Base-by-base conservation (phyloP, 169 alveolate genomes). In the Plasmodium gonderi region DNA sequence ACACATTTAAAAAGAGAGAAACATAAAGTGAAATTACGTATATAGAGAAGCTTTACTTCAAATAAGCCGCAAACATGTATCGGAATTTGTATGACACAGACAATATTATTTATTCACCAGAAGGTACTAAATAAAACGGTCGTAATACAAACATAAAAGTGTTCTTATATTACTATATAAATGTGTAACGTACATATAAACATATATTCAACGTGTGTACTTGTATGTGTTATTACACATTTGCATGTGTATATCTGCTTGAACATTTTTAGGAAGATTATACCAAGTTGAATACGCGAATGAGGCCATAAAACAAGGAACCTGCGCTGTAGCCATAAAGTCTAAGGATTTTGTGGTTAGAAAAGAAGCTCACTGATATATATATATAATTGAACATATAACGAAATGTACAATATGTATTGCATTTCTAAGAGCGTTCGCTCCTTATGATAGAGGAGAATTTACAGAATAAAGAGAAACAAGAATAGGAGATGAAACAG, bases 221-320 rank as follows among this genome's bases (percentile, higher is more conserved):
- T 14, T 12, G 12, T 17, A 82, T 68, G 4, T 20, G 29, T 60
- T 33, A 4, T 36, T 26, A 72, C 72, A 80, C 12, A 80, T 67
- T 29, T 80, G 69, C 68, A 26, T 80, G 38, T 9, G 36, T 64
- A 44, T 44, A 20, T 26, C 8, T 54, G 72, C 26, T 12, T 82
- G 60, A 40, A 82, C 7, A 2, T 54, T 85, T 85, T 47, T 49
- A 85, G 97, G 97, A 49, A 97, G 99, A 67, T 93, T 98, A 42
- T 97, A 97, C 76, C 98, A 98, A 94, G 98, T 98, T 49, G 99
- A 98, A 92, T 98, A 98, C 94, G 99, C 99, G 5, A 98, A 96
- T 98, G 99, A 98, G 91, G 99, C 99, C 14, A 99, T 98, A 20
- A 98, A 98, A 87, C 99, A 98, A 91, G 99, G 99, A 14, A 97